These are phyloP conservation scores for Globisporangium viniferum DNA, from an alignment of 352 stramenopile genomes.

Conservation along the genomic window DNA sequence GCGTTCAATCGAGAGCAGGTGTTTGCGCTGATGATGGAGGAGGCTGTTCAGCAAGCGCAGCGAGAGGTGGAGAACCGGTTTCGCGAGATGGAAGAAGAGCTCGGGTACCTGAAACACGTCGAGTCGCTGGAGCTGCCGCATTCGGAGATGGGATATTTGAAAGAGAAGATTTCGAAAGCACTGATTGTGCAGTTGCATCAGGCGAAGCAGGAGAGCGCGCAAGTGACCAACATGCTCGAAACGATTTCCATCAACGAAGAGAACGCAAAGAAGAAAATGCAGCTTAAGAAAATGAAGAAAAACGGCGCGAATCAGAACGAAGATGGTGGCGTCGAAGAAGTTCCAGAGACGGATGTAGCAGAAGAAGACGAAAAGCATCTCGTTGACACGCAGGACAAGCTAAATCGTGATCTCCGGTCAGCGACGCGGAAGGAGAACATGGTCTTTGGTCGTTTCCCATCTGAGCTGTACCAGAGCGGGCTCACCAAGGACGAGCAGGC, in stretches of 20 bases:
- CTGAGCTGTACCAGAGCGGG: constrained; percentile 58
- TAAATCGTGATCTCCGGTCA: constrained; percentile 24
- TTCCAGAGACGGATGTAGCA: constrained; percentile 32
- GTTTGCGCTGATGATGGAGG: constrained; percentile 75
- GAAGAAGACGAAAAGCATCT: constrained; percentile 56
- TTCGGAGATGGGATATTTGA: constrained; percentile 51
- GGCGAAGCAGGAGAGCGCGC: constrained; percentile 51
- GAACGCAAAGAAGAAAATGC: constrained; percentile 37
- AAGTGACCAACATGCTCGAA: constrained; percentile 46
- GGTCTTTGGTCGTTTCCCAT: constrained; percentile 61
- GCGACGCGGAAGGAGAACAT: constrained; percentile 53
- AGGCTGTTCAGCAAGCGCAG: constrained; percentile 74
- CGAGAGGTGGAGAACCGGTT: constrained; percentile 83
- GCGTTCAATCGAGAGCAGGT: constrained; percentile 77
- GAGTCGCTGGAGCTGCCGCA: constrained; percentile 40
- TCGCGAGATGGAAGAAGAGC: constrained; percentile 84
- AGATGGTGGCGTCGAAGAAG: constrained; percentile 16
- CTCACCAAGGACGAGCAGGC: constrained; percentile 59
- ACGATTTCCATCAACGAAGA: constrained; percentile 59
- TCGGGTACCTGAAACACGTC: constrained; percentile 59
- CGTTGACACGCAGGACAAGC: constrained; percentile 34
- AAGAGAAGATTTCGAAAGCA: constrained; percentile 63
- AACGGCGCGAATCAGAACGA: constrained; percentile 9
- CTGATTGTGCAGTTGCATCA: constrained; percentile 52
- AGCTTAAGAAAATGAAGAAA: constrained; percentile 33